Conservation (phyloP, 208 protist species). For the Crithidia acanthocephali region DNA sequence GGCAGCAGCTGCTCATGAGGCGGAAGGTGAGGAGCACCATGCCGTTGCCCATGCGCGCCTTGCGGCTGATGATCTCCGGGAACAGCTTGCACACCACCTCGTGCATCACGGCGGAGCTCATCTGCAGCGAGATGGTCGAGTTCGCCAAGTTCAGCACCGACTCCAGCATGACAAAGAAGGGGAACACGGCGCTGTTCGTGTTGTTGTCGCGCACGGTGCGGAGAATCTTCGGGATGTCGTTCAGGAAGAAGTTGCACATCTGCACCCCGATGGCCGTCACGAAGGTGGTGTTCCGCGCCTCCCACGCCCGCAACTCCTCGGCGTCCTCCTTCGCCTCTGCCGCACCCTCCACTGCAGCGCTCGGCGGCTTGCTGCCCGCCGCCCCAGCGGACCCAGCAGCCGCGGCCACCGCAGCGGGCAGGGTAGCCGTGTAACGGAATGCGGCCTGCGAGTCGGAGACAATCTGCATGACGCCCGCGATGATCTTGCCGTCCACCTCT, state of each 20-base stretch:
- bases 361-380: no score
- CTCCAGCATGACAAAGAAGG: constrained; percentile 89
- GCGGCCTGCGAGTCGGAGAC: constrained; percentile 71
- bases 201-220: constrained; percentile 66
- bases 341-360: not conserved
- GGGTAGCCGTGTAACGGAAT: constrained; percentile 65
- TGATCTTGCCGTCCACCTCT: constrained; percentile 48
- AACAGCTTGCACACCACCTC: constrained; percentile 76
- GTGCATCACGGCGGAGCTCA: constrained; percentile 71
- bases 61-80: constrained; percentile 81
- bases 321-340: constrained; percentile 2
- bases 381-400: no score
- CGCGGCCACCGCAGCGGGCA: not conserved
- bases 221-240: constrained; percentile 57
- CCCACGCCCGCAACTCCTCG: constrained; percentile 57
- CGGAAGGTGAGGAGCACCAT: constrained; percentile 83
- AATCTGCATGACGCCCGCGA: constrained; percentile 76
- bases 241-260: constrained; percentile 66
- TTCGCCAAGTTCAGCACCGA: constrained; percentile 72
- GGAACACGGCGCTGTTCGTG: constrained; percentile 56
- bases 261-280: constrained; percentile 72
- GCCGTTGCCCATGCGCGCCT: constrained; percentile 74
- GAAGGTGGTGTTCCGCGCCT: constrained; percentile 79
- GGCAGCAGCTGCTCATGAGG: constrained; percentile 88
- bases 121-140: constrained; percentile 84